phyloP scores from a whole-genome alignment of 441 rosid genomes.

The Isatis lusitanica region DNA sequence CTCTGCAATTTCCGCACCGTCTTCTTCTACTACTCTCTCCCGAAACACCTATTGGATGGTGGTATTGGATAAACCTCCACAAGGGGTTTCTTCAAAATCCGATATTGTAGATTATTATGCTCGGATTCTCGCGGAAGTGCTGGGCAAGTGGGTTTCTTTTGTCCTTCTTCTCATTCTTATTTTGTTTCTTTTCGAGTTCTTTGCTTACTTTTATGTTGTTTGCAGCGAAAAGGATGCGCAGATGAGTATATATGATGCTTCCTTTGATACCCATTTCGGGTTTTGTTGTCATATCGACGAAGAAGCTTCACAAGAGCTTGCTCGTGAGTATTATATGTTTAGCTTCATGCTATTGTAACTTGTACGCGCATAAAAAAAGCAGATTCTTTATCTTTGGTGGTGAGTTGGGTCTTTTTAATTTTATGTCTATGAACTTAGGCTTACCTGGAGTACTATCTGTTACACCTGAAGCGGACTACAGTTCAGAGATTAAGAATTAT shows the following conservation, averaged over 20 bases:
- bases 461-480: constrained; percentile 56
- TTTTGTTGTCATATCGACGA: constrained; percentile 79
- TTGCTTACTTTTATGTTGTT: neutral
- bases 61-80: constrained; percentile 55
- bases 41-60: constrained; percentile 60
- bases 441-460: constrained; percentile 71
- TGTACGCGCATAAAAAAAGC: neutral
- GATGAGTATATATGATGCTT: constrained; percentile 68
- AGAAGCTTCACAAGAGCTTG: constrained; percentile 55
- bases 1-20: constrained; percentile 27
- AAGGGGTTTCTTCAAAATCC: constrained; percentile 47
- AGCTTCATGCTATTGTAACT: neutral
- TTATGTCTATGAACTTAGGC: constrained; percentile 40
- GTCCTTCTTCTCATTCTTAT: neutral
- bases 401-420: neutral
- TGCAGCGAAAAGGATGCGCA: constrained; percentile 72
- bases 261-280: constrained; percentile 54
- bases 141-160: constrained; percentile 52
- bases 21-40: constrained; percentile 30
- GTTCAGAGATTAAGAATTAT: constrained; percentile 47
- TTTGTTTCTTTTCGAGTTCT: neutral
- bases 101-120: constrained; percentile 63
- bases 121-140: constrained; percentile 46
- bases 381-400: constrained; percentile 1
- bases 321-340: constrained; percentile 40